Conservation (phyloP, 2,329 filamentous ascomycete species). For the Penicillium sp. region DNA sequence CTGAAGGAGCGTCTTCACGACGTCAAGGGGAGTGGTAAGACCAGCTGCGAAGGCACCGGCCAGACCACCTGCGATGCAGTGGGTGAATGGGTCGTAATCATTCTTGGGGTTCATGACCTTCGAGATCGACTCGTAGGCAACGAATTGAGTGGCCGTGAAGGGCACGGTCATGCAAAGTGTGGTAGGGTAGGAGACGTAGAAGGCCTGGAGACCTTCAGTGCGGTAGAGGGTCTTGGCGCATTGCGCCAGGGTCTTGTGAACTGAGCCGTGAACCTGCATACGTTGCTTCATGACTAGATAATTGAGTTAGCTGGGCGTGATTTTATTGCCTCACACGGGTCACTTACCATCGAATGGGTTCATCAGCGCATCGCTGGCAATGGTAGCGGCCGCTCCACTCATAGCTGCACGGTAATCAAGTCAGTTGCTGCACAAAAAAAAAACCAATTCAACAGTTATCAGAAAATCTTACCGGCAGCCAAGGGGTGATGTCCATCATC, state of each 20-base stretch:
- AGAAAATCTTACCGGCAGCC: slow-evolving; percentile 70
- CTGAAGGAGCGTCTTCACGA: slow-evolving; percentile 96
- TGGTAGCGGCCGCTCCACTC: slow-evolving; percentile 91
- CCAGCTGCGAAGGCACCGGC: slow-evolving; percentile 92
- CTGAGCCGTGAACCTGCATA: slow-evolving; percentile 98
- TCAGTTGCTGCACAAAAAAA: slow-evolving; percentile 11
- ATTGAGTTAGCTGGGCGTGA: not conserved
- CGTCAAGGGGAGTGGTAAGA: slow-evolving; percentile 92
- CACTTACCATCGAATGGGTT: slow-evolving; percentile 93
- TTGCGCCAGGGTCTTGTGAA: slow-evolving; percentile 80
- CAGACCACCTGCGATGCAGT: slow-evolving; percentile 87
- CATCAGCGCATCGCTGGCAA: slow-evolving; percentile 97
- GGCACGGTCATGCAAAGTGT: slow-evolving; percentile 98
- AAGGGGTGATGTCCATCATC: slow-evolving; percentile 82
- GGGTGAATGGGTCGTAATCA: slow-evolving; percentile 84
- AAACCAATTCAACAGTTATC: not conserved
- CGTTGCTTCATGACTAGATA: slow-evolving; percentile 91
- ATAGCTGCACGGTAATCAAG: slow-evolving; percentile 58
- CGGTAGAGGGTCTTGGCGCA: slow-evolving; percentile 87
- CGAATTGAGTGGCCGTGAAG: slow-evolving; percentile 95
- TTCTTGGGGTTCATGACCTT: slow-evolving; percentile 83
- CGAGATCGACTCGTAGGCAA: slow-evolving; percentile 95
- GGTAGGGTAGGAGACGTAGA: slow-evolving; percentile 98
- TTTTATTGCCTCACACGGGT: not conserved
- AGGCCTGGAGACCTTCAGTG: slow-evolving; percentile 83